Evolutionary conservation across 768 basidiomycete genomes (phyloP).

Genomic region (Mycena polygramma): DNA sequence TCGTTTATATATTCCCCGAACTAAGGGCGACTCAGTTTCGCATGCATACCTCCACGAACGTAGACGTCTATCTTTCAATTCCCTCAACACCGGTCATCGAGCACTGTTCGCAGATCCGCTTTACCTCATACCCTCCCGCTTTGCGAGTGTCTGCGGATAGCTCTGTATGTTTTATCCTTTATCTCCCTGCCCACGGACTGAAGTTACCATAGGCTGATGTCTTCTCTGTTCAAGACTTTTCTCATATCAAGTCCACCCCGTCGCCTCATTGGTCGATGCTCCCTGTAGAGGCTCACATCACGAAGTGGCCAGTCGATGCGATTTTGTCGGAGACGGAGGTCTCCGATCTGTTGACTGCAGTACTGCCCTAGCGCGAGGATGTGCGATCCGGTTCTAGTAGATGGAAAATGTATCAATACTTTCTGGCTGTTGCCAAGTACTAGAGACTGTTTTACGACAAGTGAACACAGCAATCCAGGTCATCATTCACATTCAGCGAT

Average conservation of each 20-base stretch:
- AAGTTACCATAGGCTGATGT: constrained; percentile 48
- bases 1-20: not conserved
- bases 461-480: not conserved
- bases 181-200: not conserved
- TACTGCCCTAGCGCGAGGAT: constrained; percentile 10
- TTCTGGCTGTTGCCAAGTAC: no score
- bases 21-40: constrained; percentile 70
- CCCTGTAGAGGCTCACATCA: constrained; percentile 31
- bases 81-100: constrained; percentile 87
- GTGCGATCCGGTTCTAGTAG: no score
- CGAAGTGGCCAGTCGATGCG: constrained; percentile 41
- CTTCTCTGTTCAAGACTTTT: constrained; percentile 83
- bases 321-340: constrained; percentile 34
- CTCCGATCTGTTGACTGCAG: constrained; percentile 20
- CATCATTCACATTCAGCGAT: no score
- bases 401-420: no score
- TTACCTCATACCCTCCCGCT: constrained; percentile 69
- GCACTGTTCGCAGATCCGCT: constrained; percentile 72
- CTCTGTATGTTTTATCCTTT: constrained; percentile 6
- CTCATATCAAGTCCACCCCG: constrained; percentile 79
- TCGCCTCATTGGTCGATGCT: constrained; percentile 82
- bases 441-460: no score
- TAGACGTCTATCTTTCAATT: constrained; percentile 77
- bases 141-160: constrained; percentile 38
- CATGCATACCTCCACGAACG: constrained; percentile 80